These are phyloP conservation scores for Colletotrichum chrysophilum DNA, from an alignment of 2,329 filamentous ascomycete genomes.

Conservation along the genomic window DNA sequence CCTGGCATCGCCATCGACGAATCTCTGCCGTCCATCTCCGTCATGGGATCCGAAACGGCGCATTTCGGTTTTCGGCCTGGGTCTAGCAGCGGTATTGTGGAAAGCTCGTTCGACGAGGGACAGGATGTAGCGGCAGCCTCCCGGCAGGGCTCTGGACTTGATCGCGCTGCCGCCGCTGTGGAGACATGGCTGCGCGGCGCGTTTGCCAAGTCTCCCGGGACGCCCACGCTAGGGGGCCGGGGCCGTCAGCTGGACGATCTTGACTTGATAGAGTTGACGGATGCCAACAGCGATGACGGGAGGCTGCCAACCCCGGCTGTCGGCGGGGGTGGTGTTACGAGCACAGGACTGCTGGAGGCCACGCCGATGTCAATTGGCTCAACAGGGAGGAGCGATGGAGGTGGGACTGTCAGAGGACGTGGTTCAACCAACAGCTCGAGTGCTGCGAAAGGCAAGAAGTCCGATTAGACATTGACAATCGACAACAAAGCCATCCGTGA, in stretches of 20 bases:
- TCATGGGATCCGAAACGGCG: conserved; percentile 66
- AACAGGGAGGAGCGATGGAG: conserved; percentile 43
- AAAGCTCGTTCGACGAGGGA: conserved; percentile 56
- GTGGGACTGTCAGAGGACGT: conserved; percentile 39
- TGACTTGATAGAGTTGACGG: conserved; percentile 76
- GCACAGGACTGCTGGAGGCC: conserved; percentile 35
- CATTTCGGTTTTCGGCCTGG: conserved; percentile 57
- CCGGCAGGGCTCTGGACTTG: conserved; percentile 64
- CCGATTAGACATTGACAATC: conserved; percentile 37
- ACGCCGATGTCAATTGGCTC: conserved; percentile 32
- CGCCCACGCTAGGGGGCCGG: conserved; percentile 47
- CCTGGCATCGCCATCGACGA: conserved; percentile 77
- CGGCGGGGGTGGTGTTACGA: background rate
- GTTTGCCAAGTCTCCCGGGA: conserved; percentile 65
- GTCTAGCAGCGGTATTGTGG: conserved; percentile 49
- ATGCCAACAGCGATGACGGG: conserved; percentile 64
- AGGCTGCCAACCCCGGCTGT: conserved; percentile 26
- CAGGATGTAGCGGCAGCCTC: conserved; percentile 44
- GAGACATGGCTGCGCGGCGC: conserved; percentile 91
- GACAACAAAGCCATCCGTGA: background rate
- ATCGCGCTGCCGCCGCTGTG: conserved; percentile 85
- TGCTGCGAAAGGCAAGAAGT: conserved; percentile 49
- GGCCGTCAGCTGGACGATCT: conserved; percentile 49
- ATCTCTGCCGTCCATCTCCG: conserved; percentile 68
- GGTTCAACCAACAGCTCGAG: conserved; percentile 31